Evolutionary conservation across 176 grass and related monocot genomes (phyloP), one percentile per base, ranked within the genome.

Genomic region (Oryza coarctata): DNA sequence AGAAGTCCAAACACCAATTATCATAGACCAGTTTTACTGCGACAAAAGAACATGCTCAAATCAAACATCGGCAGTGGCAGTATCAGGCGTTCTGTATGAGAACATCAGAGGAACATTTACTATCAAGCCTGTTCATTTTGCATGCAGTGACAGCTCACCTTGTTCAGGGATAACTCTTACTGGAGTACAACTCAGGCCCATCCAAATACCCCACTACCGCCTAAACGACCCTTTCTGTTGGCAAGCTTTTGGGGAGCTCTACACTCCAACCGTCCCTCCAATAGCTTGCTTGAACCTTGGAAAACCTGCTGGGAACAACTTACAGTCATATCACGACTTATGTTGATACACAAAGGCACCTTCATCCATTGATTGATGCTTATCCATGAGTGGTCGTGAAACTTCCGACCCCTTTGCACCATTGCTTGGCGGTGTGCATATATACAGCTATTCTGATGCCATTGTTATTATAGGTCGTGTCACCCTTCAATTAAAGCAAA

Each of bases 11-110:
- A 97, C 87, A 17, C 94, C 94, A 68, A 97, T 97, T 47, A 86
- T 97, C 27, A 97, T 97, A 88, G 94, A 97, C 75, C 94, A 97
- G 75, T 97, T 97, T 77, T 97, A 97, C 75, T 97, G 94, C 61
- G 91, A 97, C 76, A 91, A 69, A 73, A 71, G 87, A 22, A 88
- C 68, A 36, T 97, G 94, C 57, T 79, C 70, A 82, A 97, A 97
- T 82, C 89, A 94, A 85, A 92, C 91, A 84, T 83, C 89, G 81
- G 91, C 91, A 45, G 91, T 97, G 14, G 87, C 82, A 28, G 86
- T 97, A 83, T 94, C 94, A 73, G 85, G 91, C 20, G 79, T 97
- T 76, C 88, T 91, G 64, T 97, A 97, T 36, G 91, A 97, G 87
- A 94, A 94, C 64, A 97, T 97, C 39, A 93, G 85, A 38, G 94